A percentile compares a stretch with the other conserved stretches of the same genome.
These are phyloP conservation scores for Gamsiella multidivaricata DNA, from an alignment of 192 early-diverging fungal species.

Conservation along the genomic window DNA sequence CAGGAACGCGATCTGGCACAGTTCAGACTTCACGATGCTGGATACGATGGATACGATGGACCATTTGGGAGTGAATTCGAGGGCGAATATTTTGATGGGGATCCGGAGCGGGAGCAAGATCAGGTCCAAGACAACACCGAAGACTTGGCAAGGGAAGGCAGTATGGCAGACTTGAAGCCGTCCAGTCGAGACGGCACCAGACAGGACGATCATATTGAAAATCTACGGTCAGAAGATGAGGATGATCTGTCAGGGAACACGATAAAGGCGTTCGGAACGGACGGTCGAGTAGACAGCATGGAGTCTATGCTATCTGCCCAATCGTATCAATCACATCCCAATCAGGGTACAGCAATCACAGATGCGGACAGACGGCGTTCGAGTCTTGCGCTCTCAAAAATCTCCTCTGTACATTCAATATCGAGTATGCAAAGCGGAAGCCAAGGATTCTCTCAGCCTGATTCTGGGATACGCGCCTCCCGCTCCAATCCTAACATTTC, in stretches of 20 bases:
- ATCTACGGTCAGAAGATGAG: conserved; percentile 33
- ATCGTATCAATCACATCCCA: neutral
- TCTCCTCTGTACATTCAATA: conserved; percentile 1
- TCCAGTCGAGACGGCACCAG: no score
- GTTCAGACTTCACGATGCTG: conserved; percentile 17
- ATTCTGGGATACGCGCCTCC: neutral
- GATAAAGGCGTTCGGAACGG: neutral
- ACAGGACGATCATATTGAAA: conserved; percentile 24
- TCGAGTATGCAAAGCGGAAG: neutral
- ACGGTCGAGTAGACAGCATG: conserved; percentile 19
- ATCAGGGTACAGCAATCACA: neutral
- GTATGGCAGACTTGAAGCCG: conserved; percentile 12
- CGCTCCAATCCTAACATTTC: conserved; percentile 2
- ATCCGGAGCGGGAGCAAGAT: neutral
- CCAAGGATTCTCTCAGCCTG: neutral
- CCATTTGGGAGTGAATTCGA: conserved; percentile 25
- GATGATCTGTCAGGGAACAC: conserved; percentile 9
- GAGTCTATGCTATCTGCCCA: conserved; percentile 11
- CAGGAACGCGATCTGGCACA: neutral
- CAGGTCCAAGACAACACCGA: neutral
- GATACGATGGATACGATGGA: conserved; percentile 25
- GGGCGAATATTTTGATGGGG: neutral
- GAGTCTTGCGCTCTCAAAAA: neutral
- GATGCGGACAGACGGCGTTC: neutral
- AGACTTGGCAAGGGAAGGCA: conserved; percentile 3